These are phyloP conservation scores for Apophysomyces trapeziformis DNA, from an alignment of 371 early-diverging fungal species.

Conservation along the genomic window DNA sequence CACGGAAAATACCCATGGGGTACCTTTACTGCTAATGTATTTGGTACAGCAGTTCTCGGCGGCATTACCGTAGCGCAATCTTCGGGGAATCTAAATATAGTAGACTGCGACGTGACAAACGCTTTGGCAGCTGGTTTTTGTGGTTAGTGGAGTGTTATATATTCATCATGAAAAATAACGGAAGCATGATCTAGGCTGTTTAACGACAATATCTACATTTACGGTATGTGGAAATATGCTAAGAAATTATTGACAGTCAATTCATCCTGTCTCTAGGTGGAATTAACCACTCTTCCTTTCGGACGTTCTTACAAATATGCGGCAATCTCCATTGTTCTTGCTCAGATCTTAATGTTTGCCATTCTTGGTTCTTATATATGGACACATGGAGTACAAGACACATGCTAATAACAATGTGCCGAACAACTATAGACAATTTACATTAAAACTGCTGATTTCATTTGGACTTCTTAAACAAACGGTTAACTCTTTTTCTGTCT, in stretches of 20 bases:
- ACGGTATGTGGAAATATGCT: conserved; percentile 38
- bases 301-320: conserved; percentile 53
- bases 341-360: conserved; percentile 56
- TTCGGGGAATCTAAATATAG: conserved; percentile 24
- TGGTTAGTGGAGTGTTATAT: conserved; percentile 40
- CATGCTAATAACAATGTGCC: conserved; percentile 6
- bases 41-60: conserved; percentile 63
- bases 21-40: conserved; percentile 69
- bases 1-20: conserved; percentile 58
- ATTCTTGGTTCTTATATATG: conserved; percentile 59
- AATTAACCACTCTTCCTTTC: conserved; percentile 44
- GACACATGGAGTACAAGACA: conserved; percentile 42
- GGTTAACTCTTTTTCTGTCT: too few relatives aligned
- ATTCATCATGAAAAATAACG: background rate
- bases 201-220: conserved; percentile 80
- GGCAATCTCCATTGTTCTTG: conserved; percentile 42
- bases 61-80: conserved; percentile 51
- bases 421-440: too few relatives aligned
- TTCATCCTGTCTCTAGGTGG: conserved; percentile 32
- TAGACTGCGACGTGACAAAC: conserved; percentile 55
- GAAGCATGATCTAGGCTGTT: conserved; percentile 48
- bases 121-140: conserved; percentile 72
- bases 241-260: too few relatives aligned
- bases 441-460: too few relatives aligned
- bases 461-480: too few relatives aligned